These are phyloP conservation scores for Aurifilum marmelostoma DNA, from an alignment of 2,329 filamentous ascomycete species.

Conservation along the genomic window DNA sequence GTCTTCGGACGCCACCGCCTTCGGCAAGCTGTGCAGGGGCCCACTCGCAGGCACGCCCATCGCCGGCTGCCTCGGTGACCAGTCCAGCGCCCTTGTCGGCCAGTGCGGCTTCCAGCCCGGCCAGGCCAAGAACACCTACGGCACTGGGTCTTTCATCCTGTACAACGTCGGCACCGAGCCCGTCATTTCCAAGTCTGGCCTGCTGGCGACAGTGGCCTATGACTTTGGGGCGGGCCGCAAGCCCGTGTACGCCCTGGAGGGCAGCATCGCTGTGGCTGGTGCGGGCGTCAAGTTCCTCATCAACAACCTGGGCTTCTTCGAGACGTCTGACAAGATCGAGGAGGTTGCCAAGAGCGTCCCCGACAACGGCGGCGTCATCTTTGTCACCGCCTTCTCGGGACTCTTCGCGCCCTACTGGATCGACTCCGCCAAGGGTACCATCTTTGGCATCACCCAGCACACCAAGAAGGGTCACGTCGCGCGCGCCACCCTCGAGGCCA, in stretches of 20 bases:
- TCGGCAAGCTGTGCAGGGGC: conserved; percentile 68
- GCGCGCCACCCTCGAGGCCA: conserved; percentile 85
- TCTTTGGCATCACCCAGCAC: conserved; percentile 84
- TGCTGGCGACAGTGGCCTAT: conserved; percentile 86
- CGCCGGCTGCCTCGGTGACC: conserved; percentile 84
- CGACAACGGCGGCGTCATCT: conserved; percentile 81
- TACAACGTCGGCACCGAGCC: conserved; percentile 87
- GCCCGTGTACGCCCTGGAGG: conserved; percentile 81
- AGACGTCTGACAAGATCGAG: conserved; percentile 53
- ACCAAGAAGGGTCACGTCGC: conserved; percentile 86
- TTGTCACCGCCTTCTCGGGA: conserved; percentile 90
- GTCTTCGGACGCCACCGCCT: conserved; percentile 74
- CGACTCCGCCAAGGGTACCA: conserved; percentile 85
- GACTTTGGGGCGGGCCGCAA: conserved; percentile 66
- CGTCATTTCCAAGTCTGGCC: conserved; percentile 80
- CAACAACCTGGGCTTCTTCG: conserved; percentile 65
- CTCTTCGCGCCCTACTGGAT: conserved; percentile 96
- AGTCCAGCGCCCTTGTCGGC: conserved; percentile 83
- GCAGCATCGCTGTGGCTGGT: conserved; percentile 80
- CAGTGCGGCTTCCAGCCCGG: conserved; percentile 84
- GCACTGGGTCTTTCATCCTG: conserved; percentile 85
- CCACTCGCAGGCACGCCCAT: conserved; percentile 72
- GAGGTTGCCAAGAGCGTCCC: conserved; percentile 55
- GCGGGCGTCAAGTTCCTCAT: conserved; percentile 76
- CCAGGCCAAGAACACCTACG: conserved; percentile 88